phyloP scores from a whole-genome alignment of 2,329 filamentous ascomycete genomes.

The Grosmannia serpens region DNA sequence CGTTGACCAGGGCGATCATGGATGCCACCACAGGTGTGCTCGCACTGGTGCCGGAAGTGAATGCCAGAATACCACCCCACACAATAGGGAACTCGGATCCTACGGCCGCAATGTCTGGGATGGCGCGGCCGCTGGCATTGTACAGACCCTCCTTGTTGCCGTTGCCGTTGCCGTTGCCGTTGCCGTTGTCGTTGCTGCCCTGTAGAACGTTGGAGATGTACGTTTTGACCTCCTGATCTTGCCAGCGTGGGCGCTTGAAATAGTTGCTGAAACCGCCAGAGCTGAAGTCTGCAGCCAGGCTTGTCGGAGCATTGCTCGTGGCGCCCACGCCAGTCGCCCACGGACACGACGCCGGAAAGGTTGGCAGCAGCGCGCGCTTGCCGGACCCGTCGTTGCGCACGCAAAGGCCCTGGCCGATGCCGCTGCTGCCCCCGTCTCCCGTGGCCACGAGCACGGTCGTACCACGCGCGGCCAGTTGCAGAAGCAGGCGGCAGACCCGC shows the following conservation, averaged over 20 bases:
- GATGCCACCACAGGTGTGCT: conserved; percentile 43
- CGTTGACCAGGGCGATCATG: conserved; percentile 43
- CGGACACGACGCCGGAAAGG: conserved; percentile 56
- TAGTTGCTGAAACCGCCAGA: conserved; percentile 42
- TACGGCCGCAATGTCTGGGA: conserved; percentile 42
- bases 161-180: conserved; percentile 13
- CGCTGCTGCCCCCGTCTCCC: conserved; percentile 25
- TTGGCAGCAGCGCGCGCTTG: conserved; percentile 42
- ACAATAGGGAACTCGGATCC: conserved; percentile 26
- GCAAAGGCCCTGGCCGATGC: conserved; percentile 27
- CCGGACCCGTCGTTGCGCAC: conserved; percentile 42
- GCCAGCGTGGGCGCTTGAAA: conserved; percentile 34
- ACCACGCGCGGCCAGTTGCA: conserved; percentile 40
- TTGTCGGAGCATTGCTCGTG: conserved; percentile 21
- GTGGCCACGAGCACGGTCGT: conserved; percentile 35
- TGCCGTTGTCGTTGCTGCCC: conserved; percentile 16
- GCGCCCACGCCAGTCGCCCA: conserved; percentile 58
- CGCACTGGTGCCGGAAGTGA: conserved; percentile 35
- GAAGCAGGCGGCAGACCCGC: conserved; percentile 41
- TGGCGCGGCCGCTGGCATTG: conserved; percentile 32
- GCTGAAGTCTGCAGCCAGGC: conserved; percentile 30
- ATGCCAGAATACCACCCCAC: conserved; percentile 21
- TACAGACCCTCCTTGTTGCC: conserved; percentile 20
- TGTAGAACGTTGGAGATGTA: conserved; percentile 29
- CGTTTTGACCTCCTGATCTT: conserved; percentile 25